These are phyloP conservation scores for Bertia moriformis DNA, from an alignment of 2,329 filamentous ascomycete species.

Conservation along the genomic window DNA sequence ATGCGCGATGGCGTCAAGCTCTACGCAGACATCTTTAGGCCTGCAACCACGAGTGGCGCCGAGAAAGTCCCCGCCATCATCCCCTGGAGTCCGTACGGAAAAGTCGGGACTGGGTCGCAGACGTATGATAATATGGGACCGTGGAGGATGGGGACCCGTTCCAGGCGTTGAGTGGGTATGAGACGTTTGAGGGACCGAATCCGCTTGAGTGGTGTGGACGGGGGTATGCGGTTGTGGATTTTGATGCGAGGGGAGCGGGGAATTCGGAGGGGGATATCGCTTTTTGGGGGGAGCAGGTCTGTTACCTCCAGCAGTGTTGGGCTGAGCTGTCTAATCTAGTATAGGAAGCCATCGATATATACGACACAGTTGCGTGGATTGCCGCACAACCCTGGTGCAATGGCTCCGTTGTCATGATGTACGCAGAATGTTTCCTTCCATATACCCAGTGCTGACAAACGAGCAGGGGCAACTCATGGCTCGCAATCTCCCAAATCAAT, in stretches of 20 bases:
- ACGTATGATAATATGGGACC: not conserved
- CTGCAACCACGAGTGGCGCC: not conserved
- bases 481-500: slow-evolving; percentile 3
- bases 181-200: slow-evolving; percentile 15
- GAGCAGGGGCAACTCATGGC: slow-evolving; percentile 5
- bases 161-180: slow-evolving; percentile 4
- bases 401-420: slow-evolving; percentile 3
- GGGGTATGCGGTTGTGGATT: slow-evolving; percentile 13
- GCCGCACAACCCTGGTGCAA: slow-evolving; percentile 9
- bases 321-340: too few species aligned
- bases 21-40: not conserved
- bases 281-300: not conserved
- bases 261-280: slow-evolving; percentile 11
- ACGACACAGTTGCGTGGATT: slow-evolving; percentile 11
- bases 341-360: slow-evolving; percentile 11
- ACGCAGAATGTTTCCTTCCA: too few species aligned
- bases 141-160: not conserved
- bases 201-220: slow-evolving; percentile 12
- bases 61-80: not conserved
- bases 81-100: slow-evolving; percentile 1
- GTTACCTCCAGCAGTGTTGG: too few species aligned
- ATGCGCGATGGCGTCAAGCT: not conserved
- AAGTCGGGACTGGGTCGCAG: not conserved
- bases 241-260: slow-evolving; percentile 12
- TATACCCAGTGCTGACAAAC: too few species aligned